Evolutionary conservation across 2,329 filamentous ascomycete species (phyloP), one percentile per base, ranked within the genome.

Genomic region (Colletotrichum godetiae): DNA sequence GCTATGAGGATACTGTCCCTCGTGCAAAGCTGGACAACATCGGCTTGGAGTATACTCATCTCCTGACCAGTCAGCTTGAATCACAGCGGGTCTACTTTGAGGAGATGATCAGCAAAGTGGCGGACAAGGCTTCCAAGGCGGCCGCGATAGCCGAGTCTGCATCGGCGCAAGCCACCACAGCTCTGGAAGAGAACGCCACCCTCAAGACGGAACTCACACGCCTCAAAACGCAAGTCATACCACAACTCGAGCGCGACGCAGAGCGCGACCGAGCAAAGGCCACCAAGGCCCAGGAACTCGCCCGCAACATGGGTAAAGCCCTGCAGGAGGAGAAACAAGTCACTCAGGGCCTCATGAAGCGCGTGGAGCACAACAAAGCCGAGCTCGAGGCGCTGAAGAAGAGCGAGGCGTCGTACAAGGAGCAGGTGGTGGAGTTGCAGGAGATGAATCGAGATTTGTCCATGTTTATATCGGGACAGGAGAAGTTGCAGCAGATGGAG

Each of bases 51-150:
- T 99, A 98, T 81, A 97, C 96, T 0, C 95, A 98, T 79, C 90
- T 99, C 2, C 90, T 99, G 12, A 97, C 94, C 3, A 95, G 92
- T 73, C 97, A 99, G 80, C 90, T 99, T 2, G 97, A 98, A 80
- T 95, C 93, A 56, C 97, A 99, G 81, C 91, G 97, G 11, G 88
- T 94, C 0, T 99, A 98, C 83, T 99, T 97, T 77, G 96, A 98
- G 81, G 96, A 97, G 77, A 91, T 97, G 81, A 89, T 99, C 65
- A 93, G 92, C 78, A 95, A 97, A 75, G 94, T 95, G 0, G 95
- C 93, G 0, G 94, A 97, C 82, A 98, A 98, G 84, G 95, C 95
- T 0, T 89, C 92, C 1, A 91, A 93, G 78, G 94, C 95, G 0
- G 88, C 90, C 0, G 87, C 90, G 0, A 87, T 90, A 0, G 94